These are phyloP conservation scores for Chalaropsis ovoidea DNA, from an alignment of 2,329 filamentous ascomycete genomes.

Conservation along the genomic window DNA sequence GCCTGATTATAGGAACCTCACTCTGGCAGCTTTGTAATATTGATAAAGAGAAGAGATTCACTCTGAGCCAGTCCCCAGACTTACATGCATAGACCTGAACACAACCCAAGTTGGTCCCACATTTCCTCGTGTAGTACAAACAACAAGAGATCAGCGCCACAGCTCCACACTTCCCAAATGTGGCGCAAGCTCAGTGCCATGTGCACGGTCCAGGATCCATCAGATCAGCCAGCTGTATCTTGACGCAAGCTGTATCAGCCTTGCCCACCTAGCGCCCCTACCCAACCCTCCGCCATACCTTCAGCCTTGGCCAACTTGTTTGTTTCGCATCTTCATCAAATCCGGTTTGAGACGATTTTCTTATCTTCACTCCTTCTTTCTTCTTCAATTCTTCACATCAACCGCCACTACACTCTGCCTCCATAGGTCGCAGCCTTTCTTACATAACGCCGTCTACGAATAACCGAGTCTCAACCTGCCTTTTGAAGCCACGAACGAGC, in stretches of 20 bases:
- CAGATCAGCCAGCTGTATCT: slow-evolving; percentile 16
- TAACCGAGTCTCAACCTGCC: not conserved
- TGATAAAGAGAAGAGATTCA: too few species aligned
- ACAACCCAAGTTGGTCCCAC: not conserved
- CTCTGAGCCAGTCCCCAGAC: too few species aligned
- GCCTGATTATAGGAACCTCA: too few species aligned
- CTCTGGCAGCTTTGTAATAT: not conserved
- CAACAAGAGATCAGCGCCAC: not conserved
- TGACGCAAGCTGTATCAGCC: slow-evolving; percentile 21
- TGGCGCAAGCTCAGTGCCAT: slow-evolving; percentile 13
- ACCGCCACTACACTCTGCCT: not conserved
- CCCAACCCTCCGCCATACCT: not conserved
- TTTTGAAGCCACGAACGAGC: not conserved
- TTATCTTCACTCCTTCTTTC: not conserved
- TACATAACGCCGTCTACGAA: not conserved
- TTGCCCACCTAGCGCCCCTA: not conserved
- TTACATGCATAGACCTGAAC: too few species aligned
- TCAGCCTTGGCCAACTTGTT: slow-evolving; percentile 5
- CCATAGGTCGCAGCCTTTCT: too few species aligned
- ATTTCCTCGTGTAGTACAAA: not conserved
- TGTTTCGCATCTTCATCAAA: not conserved
- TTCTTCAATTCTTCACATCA: not conserved
- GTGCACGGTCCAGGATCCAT: not conserved
- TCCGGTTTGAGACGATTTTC: not conserved
- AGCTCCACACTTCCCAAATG: not conserved